Evolutionary conservation across 495 filamentous ascomycete species (phyloP), one percentile per base, ranked within the genome.

Genomic region (Mycothermus thermophilus): DNA sequence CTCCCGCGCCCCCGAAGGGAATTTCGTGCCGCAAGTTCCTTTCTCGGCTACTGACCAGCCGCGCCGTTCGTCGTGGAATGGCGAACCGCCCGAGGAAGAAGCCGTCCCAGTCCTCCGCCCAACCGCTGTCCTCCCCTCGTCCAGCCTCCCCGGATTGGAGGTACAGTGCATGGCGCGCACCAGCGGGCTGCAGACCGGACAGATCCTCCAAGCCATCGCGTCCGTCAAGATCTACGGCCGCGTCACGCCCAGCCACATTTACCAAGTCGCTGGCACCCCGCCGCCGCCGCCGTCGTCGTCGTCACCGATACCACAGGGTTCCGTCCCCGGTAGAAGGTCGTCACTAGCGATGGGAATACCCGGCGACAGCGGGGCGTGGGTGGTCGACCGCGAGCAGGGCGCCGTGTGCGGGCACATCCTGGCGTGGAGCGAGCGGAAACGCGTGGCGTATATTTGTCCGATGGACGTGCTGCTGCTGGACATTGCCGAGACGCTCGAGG

Each of bases 81-180:
- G 18, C 15, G 15, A 28, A 26, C 17, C 39, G 34, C 12, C 35
- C 3, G 18, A 14, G 1, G 30, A 32, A 5, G 18, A 14, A 1
- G 30, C 27, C 8, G 29, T 34, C 0, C 17, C 37, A 1, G 30
- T 20, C 1, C 29, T 67, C 2, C 52, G 55, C 11, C 67, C 67
- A 0, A 60, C 58, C 3, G 49, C 61, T 8, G 52, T 71, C 10
- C 59, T 56, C 2, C 59, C 65, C 2, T 51, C 56, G 13, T 52
- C 46, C 13, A 57, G 58, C 7, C 65, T 95, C 8, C 74, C 77
- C 20, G 77, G 79, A 5, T 59, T 86, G 9, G 60, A 71, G 24
- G 87, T 96, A 0, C 86, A 93, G 50, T 90, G 83, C 54, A 79
- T 85, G 46, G 88, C 84, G n/a, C 77, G 90, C 9, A 95, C 87